Evolutionary conservation across 352 stramenopile species (phyloP), one percentile per base, ranked within the genome.

Genomic region (Globisporangium uncinulatum): DNA sequence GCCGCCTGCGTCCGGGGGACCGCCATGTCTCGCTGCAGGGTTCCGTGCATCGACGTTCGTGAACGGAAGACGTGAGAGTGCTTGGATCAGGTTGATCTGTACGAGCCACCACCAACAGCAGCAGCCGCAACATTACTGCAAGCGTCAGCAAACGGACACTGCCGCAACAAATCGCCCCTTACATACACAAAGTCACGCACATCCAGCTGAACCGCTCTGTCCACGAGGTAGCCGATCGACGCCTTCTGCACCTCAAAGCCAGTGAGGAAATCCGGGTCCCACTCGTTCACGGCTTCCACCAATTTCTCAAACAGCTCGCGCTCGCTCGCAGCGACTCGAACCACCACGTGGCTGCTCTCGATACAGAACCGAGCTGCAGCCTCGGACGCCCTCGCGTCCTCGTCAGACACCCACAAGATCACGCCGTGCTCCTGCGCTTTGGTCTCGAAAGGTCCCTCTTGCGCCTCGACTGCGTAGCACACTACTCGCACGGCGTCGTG

Each of bases 261-360:
- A 43, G 76, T 66, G 39, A 97, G 67, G 45, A 97, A 93, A 56
- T 97, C 90, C n/a, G 89, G 89, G 54, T 97, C 87, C 75, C 80
- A 89, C 11, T 67, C 43, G 10, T 69, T 66, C 32, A 97, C 76
- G 15, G 95, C 44, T 13, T 36, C 47, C 31, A 86, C 67, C 6
- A 96, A 39, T 21, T 53, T 65, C 13, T 48, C 52, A 21, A 97
- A 67, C 24, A 96, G 58, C 42, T 83, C 74, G 4, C 54, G 59
- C 66, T 97, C 88, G 46, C 77, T 62, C 7, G 59, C 49, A 46
- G 51, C 66, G 47, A 74, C 41, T 41, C 48, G 65, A 29, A 83
- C 70, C 6, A 48, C 67, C 20, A 69, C 52, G 15, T 70, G 51
- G 46, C 34, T 71, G 64, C 56, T 73, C 19, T 74, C 68, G 31